Conservation (phyloP, 305 asterid genomes). For the Fraxinus paxiana region DNA sequence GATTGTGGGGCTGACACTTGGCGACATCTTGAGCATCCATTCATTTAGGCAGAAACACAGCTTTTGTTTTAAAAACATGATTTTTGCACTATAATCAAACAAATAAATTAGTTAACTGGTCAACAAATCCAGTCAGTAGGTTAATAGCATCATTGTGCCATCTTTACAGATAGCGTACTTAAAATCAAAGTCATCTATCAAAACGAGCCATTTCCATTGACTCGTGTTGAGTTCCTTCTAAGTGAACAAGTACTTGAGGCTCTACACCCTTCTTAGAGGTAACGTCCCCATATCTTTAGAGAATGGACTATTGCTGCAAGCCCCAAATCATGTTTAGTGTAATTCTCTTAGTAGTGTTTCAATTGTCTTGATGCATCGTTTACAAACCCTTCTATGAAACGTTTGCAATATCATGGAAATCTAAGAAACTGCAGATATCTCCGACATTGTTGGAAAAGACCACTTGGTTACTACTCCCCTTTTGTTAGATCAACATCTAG, state of each 20-base stretch:
- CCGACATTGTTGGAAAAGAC: neutral
- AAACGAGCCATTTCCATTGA: neutral
- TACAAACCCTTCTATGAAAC: neutral
- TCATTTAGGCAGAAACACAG: too few species aligned
- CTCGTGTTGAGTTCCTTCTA: neutral
- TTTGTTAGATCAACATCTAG: neutral
- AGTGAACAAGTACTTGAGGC: neutral
- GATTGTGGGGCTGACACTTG: too few species aligned
- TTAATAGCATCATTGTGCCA: too few species aligned
- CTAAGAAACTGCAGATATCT: neutral
- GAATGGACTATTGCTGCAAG: neutral
- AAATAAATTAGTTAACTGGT: too few species aligned
- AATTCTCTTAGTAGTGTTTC: neutral
- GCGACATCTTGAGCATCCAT: too few species aligned
- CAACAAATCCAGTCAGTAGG: too few species aligned
- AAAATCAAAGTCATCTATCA: neutral
- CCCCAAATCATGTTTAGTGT: neutral
- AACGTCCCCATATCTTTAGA: neutral
- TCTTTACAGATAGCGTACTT: neutral
- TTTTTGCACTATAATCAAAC: too few species aligned
- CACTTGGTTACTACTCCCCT: neutral
- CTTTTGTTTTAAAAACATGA: too few species aligned
- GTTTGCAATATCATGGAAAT: neutral
- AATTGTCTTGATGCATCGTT: neutral
- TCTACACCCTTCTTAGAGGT: neutral